Evolutionary conservation across 345 rosid species (phyloP).

Genomic region (Populus davidiana): DNA sequence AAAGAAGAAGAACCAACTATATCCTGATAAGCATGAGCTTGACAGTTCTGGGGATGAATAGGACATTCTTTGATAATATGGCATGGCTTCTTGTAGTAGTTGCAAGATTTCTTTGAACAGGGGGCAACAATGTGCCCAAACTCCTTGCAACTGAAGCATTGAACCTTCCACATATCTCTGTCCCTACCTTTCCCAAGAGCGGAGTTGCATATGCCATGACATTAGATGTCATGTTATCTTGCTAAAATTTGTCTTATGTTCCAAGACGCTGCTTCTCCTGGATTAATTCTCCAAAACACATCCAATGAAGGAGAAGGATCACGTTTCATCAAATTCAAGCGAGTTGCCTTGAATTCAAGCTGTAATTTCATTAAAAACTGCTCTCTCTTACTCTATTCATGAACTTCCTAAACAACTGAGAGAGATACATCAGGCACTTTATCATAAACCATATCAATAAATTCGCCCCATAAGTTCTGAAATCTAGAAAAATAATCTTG

Average conservation of each 20-base stretch:
- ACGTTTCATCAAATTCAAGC: background rate
- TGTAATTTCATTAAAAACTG: slow-evolving; percentile 20
- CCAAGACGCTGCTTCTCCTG: background rate
- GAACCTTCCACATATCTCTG: background rate
- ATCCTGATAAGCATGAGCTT: background rate
- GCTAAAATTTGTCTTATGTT: background rate
- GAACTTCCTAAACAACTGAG: background rate
- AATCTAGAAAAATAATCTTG: slow-evolving; percentile 19
- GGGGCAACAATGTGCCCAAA: background rate
- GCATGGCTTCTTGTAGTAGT: background rate
- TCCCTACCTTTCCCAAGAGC: background rate
- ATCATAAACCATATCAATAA: background rate
- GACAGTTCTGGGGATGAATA: background rate
- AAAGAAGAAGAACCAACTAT: background rate
- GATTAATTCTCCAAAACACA: background rate
- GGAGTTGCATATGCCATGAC: background rate
- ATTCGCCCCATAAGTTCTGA: background rate
- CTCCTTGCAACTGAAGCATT: background rate
- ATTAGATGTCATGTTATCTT: background rate
- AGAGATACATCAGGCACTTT: background rate
- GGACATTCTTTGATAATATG: slow-evolving; percentile 12
- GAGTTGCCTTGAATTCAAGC: background rate
- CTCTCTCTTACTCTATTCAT: slow-evolving; percentile 10
- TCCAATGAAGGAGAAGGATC: slow-evolving; percentile 3
- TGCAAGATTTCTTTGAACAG: background rate